Conservation (phyloP, 129 eudicot species). For the Escallonia herrerae region DNA sequence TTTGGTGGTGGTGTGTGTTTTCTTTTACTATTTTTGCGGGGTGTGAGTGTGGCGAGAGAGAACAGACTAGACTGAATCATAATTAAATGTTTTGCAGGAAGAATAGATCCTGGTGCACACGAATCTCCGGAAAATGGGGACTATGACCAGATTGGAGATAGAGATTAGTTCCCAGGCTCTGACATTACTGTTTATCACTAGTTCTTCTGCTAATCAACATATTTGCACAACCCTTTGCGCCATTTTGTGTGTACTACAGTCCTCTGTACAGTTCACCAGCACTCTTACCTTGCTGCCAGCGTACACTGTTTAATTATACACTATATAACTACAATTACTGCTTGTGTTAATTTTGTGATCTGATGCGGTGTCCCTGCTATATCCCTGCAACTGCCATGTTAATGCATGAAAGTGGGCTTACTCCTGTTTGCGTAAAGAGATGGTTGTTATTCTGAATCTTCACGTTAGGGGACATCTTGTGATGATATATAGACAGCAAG, state of each 20-base stretch:
- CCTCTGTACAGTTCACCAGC: background rate
- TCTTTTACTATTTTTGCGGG: background rate
- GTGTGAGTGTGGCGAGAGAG: background rate
- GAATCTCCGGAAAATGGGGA: constrained; percentile 62
- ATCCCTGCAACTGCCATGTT: no score
- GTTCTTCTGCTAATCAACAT: no score
- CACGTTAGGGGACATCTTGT: no score
- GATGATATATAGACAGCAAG: no score
- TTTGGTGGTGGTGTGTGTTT: background rate
- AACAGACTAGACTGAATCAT: background rate
- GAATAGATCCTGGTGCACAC: constrained; percentile 38
- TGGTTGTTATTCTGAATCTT: no score
- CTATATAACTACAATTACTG: background rate
- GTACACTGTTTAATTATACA: background rate
- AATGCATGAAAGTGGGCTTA: no score
- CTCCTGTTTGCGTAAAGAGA: no score
- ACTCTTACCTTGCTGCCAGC: background rate
- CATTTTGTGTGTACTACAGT: background rate
- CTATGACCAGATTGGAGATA: constrained; percentile 45
- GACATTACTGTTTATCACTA: background rate
- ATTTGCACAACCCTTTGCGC: background rate
- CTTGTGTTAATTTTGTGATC: no score
- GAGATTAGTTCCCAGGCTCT: constrained; percentile 11
- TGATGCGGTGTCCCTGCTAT: no score
- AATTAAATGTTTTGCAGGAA: constrained; percentile 33